phyloP scores from a whole-genome alignment of 2,329 filamentous ascomycete species.

The Alternaria sp. region DNA sequence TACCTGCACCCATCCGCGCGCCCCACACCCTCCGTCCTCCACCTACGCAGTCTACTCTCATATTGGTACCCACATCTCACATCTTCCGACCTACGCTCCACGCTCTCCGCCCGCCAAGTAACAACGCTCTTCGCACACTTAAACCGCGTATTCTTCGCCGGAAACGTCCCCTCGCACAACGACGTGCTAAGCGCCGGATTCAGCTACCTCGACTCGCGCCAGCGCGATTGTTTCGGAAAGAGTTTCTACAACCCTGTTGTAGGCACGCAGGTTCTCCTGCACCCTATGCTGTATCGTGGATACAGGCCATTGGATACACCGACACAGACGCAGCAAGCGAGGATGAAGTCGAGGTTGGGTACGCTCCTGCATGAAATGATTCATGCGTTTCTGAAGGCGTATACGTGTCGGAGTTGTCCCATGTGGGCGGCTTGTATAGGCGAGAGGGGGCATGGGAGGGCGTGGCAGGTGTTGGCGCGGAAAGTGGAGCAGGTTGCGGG shows the following conservation, averaged over 20 bases:
- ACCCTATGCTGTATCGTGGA: conserved; percentile 17
- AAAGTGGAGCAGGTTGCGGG: conserved; percentile 25
- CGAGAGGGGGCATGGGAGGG: conserved; percentile 20
- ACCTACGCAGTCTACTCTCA: conserved; percentile 11
- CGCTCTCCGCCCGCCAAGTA: conserved; percentile 12
- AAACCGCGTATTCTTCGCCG: conserved; percentile 19
- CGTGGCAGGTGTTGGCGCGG: conserved; percentile 23
- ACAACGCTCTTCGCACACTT: conserved; percentile 12
- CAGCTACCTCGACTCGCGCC: conserved; percentile 5
- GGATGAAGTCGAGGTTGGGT: conserved; percentile 1
- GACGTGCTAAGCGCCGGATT: conserved; percentile 11
- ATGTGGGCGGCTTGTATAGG: conserved; percentile 11
- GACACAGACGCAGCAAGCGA: neutral
- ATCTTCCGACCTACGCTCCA: conserved; percentile 9
- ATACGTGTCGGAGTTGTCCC: conserved; percentile 17
- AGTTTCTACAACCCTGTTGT: conserved; percentile 17
- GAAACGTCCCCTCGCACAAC: conserved; percentile 12
- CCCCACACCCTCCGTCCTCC: neutral
- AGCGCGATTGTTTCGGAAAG: conserved; percentile 16
- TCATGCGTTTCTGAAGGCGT: conserved; percentile 24
- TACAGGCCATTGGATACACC: neutral
- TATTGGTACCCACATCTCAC: conserved; percentile 16
- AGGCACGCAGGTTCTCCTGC: conserved; percentile 19
- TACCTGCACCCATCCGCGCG: conserved; percentile 9
- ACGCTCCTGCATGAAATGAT: conserved; percentile 26